Base-by-base conservation (phyloP, 306 rosid species). In the Cicer chorassanicum region DNA sequence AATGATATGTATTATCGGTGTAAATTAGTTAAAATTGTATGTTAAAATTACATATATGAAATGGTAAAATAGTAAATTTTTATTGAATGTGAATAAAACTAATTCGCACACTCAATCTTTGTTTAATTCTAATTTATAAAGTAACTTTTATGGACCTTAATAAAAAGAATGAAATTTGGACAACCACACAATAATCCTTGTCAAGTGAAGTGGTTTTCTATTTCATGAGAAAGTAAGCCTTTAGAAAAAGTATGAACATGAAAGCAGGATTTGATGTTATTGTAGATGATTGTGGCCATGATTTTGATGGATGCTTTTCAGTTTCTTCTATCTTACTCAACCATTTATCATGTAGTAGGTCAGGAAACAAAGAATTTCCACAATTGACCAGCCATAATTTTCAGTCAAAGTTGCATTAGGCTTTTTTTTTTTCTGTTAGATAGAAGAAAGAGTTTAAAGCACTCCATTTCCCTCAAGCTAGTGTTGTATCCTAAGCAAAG, bases 251-350 rank as follows among this genome's bases (percentile, higher is more conserved):
- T 50, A 44, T 44, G 54, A 65, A 72, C 12, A 29, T 29, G 65
- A 57, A 57, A 40, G 34, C 34, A 21, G 14, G 44, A 29, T 57
- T 24, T 24, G 9, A 15, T 15, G 71, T 73, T 46, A 55, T 2
- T 70, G 40, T 13, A 53, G 59, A 42, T 43, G 39, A 53, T 42
- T 29, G 16, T 53, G 19, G 19, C 19, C 59, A 69, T 19, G 50
- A 78, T 72, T 79, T 55, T 65, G 49, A 76, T 49, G 29, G 64
- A 73, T 80, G 79, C 63, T 73, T 73, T 55, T 24, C 6, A 57
- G 45, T 67, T 54, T 80, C 75, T 73, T 73, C 63, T 38, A 46
- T 72, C 51, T 0, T 16, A 72, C 73, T 78, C 71, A 62, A 51
- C 44, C 65, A 50, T 50, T 10, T 60, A 40, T 43, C 12, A 57